phyloP scores from a whole-genome alignment of 345 rosid species.

The Geranium brycei region DNA sequence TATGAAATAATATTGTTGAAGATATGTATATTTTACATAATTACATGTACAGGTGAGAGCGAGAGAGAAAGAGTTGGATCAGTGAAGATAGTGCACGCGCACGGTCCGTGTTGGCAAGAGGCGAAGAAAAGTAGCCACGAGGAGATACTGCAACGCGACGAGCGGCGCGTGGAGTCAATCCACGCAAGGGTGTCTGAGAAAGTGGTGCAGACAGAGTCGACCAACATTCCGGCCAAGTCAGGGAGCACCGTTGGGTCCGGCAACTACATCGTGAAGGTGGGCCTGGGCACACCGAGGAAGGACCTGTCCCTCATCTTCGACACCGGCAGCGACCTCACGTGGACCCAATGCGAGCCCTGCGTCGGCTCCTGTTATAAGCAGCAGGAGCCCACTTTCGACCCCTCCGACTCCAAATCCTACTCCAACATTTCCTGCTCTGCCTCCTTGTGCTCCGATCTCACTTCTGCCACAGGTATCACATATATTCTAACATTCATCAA shows the following conservation, averaged over 20 bases:
- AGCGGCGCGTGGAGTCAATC: not conserved
- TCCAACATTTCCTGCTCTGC: conserved; percentile 47
- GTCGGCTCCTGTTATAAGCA: conserved; percentile 35
- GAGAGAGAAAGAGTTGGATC: not conserved
- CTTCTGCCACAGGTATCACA: conserved; percentile 16
- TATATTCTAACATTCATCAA: no score
- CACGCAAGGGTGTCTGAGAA: not conserved
- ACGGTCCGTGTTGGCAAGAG: not conserved
- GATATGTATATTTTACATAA: no score
- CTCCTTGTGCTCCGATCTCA: conserved; percentile 27
- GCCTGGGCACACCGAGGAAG: conserved; percentile 46
- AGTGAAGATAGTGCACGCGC: not conserved
- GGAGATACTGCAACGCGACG: not conserved
- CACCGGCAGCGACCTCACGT: conserved; percentile 62
- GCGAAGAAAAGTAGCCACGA: not conserved
- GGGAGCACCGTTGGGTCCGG: conserved; percentile 44
- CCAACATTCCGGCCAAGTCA: conserved; percentile 42
- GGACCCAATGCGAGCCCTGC: conserved; percentile 60
- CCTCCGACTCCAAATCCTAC: conserved; percentile 40
- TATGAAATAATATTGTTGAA: no score
- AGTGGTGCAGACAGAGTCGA: conserved; percentile 15
- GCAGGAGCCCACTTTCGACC: conserved; percentile 38
- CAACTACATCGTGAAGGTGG: conserved; percentile 42
- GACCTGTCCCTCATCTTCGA: conserved; percentile 40
- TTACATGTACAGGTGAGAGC: no score